A percentile compares a stretch with the other conserved stretches of the same genome.
Evolutionary conservation across 257 asterid genomes (phyloP).

Genomic region (Solanum appendiculatum): DNA sequence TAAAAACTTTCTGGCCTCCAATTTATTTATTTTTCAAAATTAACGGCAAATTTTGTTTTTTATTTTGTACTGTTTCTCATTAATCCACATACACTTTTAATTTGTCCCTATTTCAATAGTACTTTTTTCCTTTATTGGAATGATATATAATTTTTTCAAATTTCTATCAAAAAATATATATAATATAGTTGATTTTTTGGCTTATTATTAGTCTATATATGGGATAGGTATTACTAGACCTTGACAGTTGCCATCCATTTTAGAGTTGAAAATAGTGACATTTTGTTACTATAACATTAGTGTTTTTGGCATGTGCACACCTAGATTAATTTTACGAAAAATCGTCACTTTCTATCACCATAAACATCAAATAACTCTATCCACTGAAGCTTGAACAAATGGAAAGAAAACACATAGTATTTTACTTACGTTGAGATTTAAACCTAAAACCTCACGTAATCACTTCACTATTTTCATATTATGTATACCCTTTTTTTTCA

Average conservation of each 20-base stretch:
- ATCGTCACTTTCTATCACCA: background rate
- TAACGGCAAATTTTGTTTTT: background rate
- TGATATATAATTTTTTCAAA: background rate
- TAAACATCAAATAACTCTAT: background rate
- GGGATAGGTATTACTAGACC: background rate
- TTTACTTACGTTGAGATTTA: background rate
- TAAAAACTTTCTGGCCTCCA: background rate
- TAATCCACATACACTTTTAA: background rate
- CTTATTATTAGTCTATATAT: background rate
- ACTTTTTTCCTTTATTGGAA: background rate
- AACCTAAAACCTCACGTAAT: background rate
- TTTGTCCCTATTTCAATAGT: background rate
- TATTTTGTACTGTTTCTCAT: background rate
- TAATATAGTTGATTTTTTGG: background rate
- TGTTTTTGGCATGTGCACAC: rapidly evolving
- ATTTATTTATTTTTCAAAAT: background rate
- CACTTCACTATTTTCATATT: background rate
- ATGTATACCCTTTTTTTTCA: background rate
- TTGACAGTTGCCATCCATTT: background rate
- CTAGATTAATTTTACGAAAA: background rate
- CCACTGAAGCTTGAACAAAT: background rate
- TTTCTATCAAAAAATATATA: background rate
- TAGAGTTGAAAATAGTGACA: background rate
- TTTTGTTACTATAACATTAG: background rate
- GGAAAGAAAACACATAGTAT: background rate